Conservation (phyloP, 768 basidiomycete species). For the Russula olivacea region DNA sequence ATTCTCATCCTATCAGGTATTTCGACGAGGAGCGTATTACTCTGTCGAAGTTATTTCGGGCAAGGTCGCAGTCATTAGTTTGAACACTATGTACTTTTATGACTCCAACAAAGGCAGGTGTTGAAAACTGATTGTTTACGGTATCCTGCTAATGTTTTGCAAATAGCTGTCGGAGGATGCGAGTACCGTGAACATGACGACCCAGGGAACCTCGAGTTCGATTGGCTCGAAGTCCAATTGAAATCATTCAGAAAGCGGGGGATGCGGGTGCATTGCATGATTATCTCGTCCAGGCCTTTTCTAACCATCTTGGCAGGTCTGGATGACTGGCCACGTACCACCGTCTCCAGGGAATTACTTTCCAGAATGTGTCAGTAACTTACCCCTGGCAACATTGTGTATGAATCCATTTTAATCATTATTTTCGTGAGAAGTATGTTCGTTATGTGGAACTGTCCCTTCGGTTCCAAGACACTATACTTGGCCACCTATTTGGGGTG, state of each 20-base stretch:
- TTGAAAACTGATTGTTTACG: not conserved
- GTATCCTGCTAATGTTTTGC: not conserved
- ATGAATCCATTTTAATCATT: slow-evolving; percentile 14
- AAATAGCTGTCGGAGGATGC: slow-evolving; percentile 73
- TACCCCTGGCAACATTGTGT: slow-evolving; percentile 12
- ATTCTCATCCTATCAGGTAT: slow-evolving; percentile 69
- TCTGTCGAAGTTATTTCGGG: slow-evolving; percentile 74
- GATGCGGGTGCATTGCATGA: slow-evolving; percentile 52
- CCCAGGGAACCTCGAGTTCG: slow-evolving; percentile 83
- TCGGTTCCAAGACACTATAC: slow-evolving; percentile 79
- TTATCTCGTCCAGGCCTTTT: not conserved
- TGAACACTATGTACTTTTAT: slow-evolving; percentile 91
- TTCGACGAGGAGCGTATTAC: slow-evolving; percentile 84
- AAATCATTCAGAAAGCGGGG: slow-evolving; percentile 56
- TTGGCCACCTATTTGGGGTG: slow-evolving; percentile 82
- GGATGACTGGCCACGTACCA: slow-evolving; percentile 76
- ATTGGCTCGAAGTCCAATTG: slow-evolving; percentile 88
- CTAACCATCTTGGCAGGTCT: slow-evolving; percentile 35
- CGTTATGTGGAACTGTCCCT: slow-evolving; percentile 72
- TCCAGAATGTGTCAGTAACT: slow-evolving; percentile 79
- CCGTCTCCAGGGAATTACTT: slow-evolving; percentile 77
- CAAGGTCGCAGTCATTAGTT: slow-evolving; percentile 67
- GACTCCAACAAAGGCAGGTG: slow-evolving; percentile 75
- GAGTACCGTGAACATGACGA: slow-evolving; percentile 55
- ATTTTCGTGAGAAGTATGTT: slow-evolving; percentile 41